phyloP scores from a whole-genome alignment of 2,329 filamentous ascomycete genomes.

The Fonsecaea erecta region DNA sequence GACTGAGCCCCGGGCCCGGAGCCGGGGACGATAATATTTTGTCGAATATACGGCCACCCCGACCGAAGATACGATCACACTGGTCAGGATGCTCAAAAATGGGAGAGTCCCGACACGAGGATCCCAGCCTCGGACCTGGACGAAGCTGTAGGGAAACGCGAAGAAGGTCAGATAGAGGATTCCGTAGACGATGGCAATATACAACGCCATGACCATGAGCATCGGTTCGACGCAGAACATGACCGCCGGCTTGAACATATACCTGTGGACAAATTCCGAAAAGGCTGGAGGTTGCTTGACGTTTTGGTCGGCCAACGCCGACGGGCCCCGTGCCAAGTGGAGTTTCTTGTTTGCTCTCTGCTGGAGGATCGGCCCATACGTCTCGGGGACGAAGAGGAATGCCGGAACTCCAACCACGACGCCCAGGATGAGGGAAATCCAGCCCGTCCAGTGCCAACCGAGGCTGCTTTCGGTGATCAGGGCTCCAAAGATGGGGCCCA shows the following conservation, averaged over 20 bases:
- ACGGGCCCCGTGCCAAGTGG: constrained; percentile 16
- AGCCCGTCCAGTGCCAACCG: constrained; percentile 47
- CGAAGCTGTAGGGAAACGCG: constrained; percentile 85
- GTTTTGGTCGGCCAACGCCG: constrained; percentile 30
- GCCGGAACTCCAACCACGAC: constrained; percentile 29
- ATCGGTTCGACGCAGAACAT: constrained; percentile 72
- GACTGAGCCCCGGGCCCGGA: constrained; percentile 72
- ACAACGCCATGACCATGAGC: constrained; percentile 75
- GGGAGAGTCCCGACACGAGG: constrained; percentile 74
- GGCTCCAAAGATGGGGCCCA: constrained; percentile 64
- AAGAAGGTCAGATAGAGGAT: constrained; percentile 90
- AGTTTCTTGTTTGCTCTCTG: constrained; percentile 33
- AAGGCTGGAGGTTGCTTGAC: constrained; percentile 22
- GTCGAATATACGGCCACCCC: constrained; percentile 74
- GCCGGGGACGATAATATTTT: constrained; percentile 67
- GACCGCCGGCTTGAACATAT: constrained; percentile 64
- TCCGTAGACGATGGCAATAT: constrained; percentile 76
- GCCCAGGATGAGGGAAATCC: constrained; percentile 55
- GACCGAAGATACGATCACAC: constrained; percentile 58
- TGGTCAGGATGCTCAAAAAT: constrained; percentile 72
- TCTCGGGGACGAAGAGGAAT: constrained; percentile 29
- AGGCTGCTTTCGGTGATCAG: constrained; percentile 49
- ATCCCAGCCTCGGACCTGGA: constrained; percentile 74
- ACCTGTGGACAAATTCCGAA: constrained; percentile 22
- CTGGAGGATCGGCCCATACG: constrained; percentile 40